Evolutionary conservation across 1,139 yeast species (phyloP).

Genomic region (Kurtzmaniella quercitrusa): DNA sequence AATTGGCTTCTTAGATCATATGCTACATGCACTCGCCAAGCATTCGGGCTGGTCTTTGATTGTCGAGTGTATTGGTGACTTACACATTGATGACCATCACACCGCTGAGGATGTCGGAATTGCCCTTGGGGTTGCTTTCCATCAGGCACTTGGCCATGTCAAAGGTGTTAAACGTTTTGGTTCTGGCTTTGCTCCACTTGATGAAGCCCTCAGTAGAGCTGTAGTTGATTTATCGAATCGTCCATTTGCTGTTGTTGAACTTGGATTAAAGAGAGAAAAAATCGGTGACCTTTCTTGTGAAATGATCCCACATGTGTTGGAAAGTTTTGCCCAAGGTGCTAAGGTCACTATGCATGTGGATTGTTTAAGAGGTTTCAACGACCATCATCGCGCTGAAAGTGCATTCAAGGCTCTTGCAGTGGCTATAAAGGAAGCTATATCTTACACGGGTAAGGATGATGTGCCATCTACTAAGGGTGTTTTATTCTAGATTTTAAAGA

Average conservation of each 20-base stretch:
- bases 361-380: conserved; percentile 87
- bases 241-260: conserved; percentile 85
- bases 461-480: conserved; percentile 98
- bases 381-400: conserved; percentile 93
- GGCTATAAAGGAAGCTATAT: conserved; percentile 82
- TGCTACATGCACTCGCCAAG: conserved; percentile 95
- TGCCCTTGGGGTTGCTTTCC: conserved; percentile 85
- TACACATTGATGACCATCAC: conserved; percentile 96
- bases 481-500: conserved; percentile 53
- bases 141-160: conserved; percentile 83
- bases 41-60: conserved; percentile 95
- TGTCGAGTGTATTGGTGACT: conserved; percentile 87
- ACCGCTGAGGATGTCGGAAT: conserved; percentile 95
- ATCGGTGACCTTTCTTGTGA: conserved; percentile 91
- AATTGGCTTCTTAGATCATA: conserved; percentile 92
- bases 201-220: conserved; percentile 91
- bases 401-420: conserved; percentile 95
- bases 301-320: conserved; percentile 95
- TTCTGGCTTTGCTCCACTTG: conserved; percentile 91
- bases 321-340: conserved; percentile 91
- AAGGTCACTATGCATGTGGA: conserved; percentile 91
- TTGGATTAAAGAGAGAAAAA: conserved; percentile 87
- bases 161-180: conserved; percentile 93
- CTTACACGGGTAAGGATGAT: conserved; percentile 80
- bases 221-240: conserved; percentile 92